A percentile compares a stretch with the other conserved stretches of the same genome.
Evolutionary conservation across 2,329 filamentous ascomycete species (phyloP).

Genomic region (Penicillium sclerotiorum): DNA sequence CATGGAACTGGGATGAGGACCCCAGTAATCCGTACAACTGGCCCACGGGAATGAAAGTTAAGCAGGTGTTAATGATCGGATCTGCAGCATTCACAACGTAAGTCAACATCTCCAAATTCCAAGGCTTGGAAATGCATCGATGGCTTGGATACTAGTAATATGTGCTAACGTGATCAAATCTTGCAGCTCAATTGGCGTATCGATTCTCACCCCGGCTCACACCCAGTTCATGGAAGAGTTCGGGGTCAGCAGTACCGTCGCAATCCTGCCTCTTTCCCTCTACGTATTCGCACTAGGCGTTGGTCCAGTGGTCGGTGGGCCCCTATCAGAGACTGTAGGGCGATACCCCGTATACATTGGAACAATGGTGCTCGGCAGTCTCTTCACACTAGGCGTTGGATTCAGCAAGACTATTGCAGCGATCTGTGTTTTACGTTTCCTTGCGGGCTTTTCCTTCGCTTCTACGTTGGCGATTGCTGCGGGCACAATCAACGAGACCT

Average conservation of each 20-base stretch:
- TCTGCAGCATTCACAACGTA: conserved; percentile 21
- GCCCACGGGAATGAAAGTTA: conserved; percentile 9
- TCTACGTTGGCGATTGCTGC: conserved; percentile 19
- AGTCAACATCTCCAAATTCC: not conserved
- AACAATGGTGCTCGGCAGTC: conserved; percentile 13
- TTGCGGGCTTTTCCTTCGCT: conserved; percentile 21
- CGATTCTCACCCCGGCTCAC: conserved; percentile 19
- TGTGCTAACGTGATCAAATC: conserved; percentile 2
- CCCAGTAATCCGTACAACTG: conserved; percentile 23
- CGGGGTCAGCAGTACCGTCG: conserved; percentile 14
- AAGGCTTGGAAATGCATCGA: not conserved
- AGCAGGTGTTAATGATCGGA: conserved; percentile 17
- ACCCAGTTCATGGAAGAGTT: conserved; percentile 19
- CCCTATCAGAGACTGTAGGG: conserved; percentile 27
- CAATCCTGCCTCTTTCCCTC: conserved; percentile 20
- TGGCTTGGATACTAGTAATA: not conserved
- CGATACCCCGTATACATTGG: conserved; percentile 25
- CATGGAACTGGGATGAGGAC: conserved; percentile 11
- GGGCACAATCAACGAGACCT: conserved; percentile 26
- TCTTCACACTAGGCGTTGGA: conserved; percentile 20
- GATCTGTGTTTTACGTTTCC: conserved; percentile 17
- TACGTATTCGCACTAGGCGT: conserved; percentile 21
- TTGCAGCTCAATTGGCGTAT: conserved; percentile 16
- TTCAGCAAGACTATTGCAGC: conserved; percentile 14
- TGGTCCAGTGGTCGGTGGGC: conserved; percentile 26